phyloP scores from a whole-genome alignment of 495 filamentous ascomycete genomes.

The Penicillium longicatenatum region DNA sequence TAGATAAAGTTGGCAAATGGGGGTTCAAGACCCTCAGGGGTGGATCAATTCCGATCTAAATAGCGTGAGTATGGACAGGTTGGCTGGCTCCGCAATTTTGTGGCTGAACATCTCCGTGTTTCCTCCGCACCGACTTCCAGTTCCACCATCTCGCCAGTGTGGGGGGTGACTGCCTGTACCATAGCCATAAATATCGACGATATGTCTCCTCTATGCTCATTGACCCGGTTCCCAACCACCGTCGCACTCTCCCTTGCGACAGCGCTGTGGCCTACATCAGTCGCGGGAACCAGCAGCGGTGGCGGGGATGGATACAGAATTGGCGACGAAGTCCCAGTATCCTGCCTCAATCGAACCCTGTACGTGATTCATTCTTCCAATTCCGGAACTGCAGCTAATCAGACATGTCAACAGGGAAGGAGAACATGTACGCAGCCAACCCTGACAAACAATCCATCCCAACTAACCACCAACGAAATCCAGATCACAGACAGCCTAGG shows the following conservation, averaged over 20 bases:
- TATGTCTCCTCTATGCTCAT: slow-evolving; percentile 16
- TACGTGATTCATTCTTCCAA: slow-evolving; percentile 37
- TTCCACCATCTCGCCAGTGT: slow-evolving; percentile 18
- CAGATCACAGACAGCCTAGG: slow-evolving; percentile 79
- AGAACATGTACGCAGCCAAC: slow-evolving; percentile 57
- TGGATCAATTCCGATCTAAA: slow-evolving; percentile 1
- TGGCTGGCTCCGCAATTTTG: slow-evolving; percentile 4
- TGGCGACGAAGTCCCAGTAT: slow-evolving; percentile 60
- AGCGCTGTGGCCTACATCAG: slow-evolving; percentile 26
- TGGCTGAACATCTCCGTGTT: slow-evolving; percentile 16
- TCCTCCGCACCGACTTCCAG: slow-evolving; percentile 16
- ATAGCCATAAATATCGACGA: slow-evolving; percentile 3
- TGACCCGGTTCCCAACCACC: slow-evolving; percentile 12
- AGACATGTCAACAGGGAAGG: slow-evolving; percentile 36
- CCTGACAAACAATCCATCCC: slow-evolving; percentile 7
- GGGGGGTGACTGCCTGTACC: slow-evolving; percentile 9
- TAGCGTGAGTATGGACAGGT: slow-evolving; percentile 9
- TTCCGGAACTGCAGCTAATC: slow-evolving; percentile 18
- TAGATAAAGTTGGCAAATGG: neutral
- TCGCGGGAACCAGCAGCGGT: slow-evolving; percentile 35
- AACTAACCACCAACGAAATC: slow-evolving; percentile 16
- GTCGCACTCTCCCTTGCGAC: slow-evolving; percentile 21
- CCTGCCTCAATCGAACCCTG: slow-evolving; percentile 68
- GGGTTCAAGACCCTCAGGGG: neutral
- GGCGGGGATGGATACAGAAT: slow-evolving; percentile 54